Percentiles rank a stretch among this genome's conserved stretches.
These are phyloP conservation scores for Didymella lethalis DNA, from an alignment of 2,329 filamentous ascomycete species.

Conservation along the genomic window DNA sequence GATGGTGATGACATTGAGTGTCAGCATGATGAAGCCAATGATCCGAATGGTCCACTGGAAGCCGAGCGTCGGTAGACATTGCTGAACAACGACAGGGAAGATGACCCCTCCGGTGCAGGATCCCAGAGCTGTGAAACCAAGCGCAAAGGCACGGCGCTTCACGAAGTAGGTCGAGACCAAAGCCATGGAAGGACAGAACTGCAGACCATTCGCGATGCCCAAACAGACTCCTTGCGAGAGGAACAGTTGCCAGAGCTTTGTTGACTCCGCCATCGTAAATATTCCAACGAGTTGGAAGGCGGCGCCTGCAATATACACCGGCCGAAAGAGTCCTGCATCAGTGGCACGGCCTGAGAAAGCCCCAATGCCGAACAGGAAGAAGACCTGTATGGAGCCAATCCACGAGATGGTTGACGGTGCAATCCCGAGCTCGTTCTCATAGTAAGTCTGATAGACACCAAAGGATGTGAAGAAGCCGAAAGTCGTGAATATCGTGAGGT, in stretches of 20 bases:
- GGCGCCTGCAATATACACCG: conserved; percentile 37
- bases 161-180: conserved; percentile 58
- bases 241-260: conserved; percentile 46
- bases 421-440: conserved; percentile 51
- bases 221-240: conserved; percentile 63
- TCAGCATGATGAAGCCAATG: conserved; percentile 67
- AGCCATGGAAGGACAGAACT: conserved; percentile 62
- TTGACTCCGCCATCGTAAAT: conserved; percentile 41
- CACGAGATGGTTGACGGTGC: conserved; percentile 47
- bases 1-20: conserved; percentile 44
- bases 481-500: conserved; percentile 64
- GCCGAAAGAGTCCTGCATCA: conserved; percentile 43
- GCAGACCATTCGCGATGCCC: conserved; percentile 61
- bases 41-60: conserved; percentile 71
- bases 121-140: conserved; percentile 41
- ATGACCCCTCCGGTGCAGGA: conserved; percentile 43
- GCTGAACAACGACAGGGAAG: conserved; percentile 45
- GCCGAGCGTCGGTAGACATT: conserved; percentile 41
- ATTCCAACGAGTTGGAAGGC: conserved; percentile 47
- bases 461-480: conserved; percentile 65
- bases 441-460: conserved; percentile 65
- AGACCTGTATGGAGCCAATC: conserved; percentile 46
- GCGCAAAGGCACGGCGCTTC: conserved; percentile 39
- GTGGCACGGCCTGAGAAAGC: conserved; percentile 42
- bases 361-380: conserved; percentile 43